phyloP scores from a whole-genome alignment of 2,329 filamentous ascomycete species.

The Raffaelea ambrosiae region DNA sequence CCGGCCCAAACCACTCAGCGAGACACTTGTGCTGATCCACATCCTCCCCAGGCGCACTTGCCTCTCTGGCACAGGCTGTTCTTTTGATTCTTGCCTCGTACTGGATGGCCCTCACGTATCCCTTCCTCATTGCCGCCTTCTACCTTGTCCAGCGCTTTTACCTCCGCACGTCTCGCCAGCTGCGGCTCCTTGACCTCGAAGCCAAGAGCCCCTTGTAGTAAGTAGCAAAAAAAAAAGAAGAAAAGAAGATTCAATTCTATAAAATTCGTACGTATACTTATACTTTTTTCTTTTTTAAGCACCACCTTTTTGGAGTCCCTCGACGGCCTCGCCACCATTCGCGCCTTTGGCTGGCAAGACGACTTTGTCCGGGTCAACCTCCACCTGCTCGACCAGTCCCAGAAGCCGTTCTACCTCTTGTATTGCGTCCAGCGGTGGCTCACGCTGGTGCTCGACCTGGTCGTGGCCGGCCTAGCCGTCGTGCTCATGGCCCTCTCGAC shows the following conservation, averaged over 20 bases:
- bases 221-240: too few species aligned
- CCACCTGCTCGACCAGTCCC: conserved; percentile 41
- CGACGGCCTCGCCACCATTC: conserved; percentile 37
- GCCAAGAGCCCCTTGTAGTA: background rate
- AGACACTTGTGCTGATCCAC: too few species aligned
- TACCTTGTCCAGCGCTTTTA: conserved; percentile 1
- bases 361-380: conserved; percentile 34
- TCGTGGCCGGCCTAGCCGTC: conserved; percentile 26
- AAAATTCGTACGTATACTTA: too few species aligned
- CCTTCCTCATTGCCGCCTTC: background rate
- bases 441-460: conserved; percentile 26
- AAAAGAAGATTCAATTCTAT: too few species aligned
- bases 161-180: background rate
- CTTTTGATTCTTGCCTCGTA: background rate
- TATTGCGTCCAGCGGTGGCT: conserved; percentile 50
- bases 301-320: conserved; percentile 13
- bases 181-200: background rate
- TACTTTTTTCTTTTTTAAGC: too few species aligned
- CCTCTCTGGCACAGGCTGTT: background rate
- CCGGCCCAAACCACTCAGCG: too few species aligned
- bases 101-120: background rate
- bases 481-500: conserved; percentile 26
- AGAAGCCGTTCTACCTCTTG: conserved; percentile 49
- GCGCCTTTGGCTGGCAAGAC: conserved; percentile 46
- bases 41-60: background rate